Base-by-base conservation (phyloP, 108 stramenopile species). In the Thalassiosira profunda region DNA sequence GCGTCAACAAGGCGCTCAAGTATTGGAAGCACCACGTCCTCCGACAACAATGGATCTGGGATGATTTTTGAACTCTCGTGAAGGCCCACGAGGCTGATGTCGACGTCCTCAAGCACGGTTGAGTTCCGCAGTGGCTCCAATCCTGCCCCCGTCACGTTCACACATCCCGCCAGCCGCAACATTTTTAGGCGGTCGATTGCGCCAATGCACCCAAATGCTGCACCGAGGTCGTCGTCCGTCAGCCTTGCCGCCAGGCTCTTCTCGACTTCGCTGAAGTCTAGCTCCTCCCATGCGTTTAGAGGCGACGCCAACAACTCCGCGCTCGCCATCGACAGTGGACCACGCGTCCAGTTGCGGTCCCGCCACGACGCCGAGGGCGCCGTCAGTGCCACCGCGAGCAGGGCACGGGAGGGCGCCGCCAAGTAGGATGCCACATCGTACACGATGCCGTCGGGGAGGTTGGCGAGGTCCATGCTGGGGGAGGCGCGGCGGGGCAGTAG, bases 91-190 rank as follows among this genome's bases (percentile, higher is more conserved):
- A 58, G 57, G n/a, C 57, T 58, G 5, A 58, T n/a, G 46, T 58
- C 54, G n/a, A 58, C 41, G 18, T 66, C 24, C 12, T 64, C 51
- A 52, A 64, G 18, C 5, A 10, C 9, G 24, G 20, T 56, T 12
- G 51, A 64, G 8, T 29, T 29, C 7, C 4, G 11, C 0, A 64
- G 53, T 6, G 63, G 52, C 15, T 3, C 6, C 25, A 53, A 53
- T 21, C 63, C 63, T 36, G 29, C 51, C 8, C 63, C 63, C 11
- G 25, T 56, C 26, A 64, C 56, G 28, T 64, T 64, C 26, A 9
- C 17, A 12, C 51, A 35, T 17, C 56, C 56, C 17, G 63, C 40
- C 5, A 64, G 35, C 17, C 25, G 20, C 63, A 64, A 64, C 17
- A 20, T 64, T 25, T 38, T 53, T n/a, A 64, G 25, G 25, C 15